phyloP scores from a whole-genome alignment of 225 moss, liverwort and hornwort species.

The Thuidium tamariscinum region DNA sequence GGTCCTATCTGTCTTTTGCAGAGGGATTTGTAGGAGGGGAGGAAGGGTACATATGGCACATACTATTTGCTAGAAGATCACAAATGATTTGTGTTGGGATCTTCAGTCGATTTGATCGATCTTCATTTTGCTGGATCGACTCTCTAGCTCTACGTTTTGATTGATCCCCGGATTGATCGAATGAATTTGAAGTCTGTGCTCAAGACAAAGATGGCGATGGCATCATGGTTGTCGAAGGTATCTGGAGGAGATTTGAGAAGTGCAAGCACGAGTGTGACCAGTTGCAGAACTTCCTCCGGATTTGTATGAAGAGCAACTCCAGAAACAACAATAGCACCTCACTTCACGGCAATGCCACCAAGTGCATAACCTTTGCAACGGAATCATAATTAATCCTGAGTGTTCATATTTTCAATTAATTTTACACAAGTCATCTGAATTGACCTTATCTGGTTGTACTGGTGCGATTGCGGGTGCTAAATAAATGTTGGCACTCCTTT shows the following conservation, averaged over 20 bases:
- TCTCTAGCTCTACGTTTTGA: not conserved
- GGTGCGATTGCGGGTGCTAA: not conserved
- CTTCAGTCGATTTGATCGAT: no score
- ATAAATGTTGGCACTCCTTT: not conserved
- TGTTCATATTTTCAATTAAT: not conserved
- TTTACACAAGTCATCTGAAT: not conserved
- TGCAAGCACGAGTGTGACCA: not conserved
- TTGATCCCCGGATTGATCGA: no score
- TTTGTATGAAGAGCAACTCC: not conserved
- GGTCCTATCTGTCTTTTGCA: no score
- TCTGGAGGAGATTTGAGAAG: not conserved
- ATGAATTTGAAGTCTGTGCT: not conserved
- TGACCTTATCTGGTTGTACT: not conserved
- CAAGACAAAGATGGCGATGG: not conserved
- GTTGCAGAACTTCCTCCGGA: not conserved
- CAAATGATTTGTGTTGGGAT: not conserved
- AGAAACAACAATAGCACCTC: constrained; percentile 4
- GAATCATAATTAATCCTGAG: not conserved
- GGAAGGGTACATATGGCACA: no score
- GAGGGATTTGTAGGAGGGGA: no score
- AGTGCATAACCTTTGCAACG: not conserved
- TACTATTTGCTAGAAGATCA: not conserved
- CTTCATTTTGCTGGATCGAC: no score
- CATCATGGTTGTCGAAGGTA: not conserved
- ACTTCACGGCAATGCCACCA: not conserved